Evolutionary conservation across 441 rosid species (phyloP).

Genomic region (Viola pubescens): DNA sequence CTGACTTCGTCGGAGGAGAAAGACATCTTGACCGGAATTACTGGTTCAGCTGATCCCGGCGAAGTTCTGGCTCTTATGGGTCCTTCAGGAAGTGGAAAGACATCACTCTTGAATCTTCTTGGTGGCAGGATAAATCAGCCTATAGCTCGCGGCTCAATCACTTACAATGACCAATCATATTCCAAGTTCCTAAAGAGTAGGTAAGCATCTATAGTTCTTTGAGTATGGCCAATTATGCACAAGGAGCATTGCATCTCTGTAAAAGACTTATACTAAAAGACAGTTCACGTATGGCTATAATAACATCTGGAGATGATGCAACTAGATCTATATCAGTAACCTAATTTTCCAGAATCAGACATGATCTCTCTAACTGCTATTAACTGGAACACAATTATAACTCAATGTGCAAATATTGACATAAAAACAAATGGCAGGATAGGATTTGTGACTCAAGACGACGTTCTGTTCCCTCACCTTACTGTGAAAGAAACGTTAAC

Average conservation of each 20-base stretch:
- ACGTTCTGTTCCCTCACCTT: slow-evolving; percentile 90
- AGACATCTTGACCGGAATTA: slow-evolving; percentile 70
- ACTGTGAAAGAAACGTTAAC: slow-evolving; percentile 89
- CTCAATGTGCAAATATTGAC: neutral
- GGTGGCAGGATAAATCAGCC: slow-evolving; percentile 60
- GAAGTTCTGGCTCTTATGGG: slow-evolving; percentile 98
- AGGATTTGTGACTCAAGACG: slow-evolving; percentile 98
- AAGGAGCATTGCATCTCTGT: neutral
- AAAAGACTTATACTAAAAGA: too few relatives aligned
- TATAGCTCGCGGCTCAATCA: slow-evolving; percentile 51
- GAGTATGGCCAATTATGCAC: neutral
- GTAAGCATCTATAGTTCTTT: slow-evolving; percentile 26
- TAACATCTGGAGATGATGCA: too few relatives aligned
- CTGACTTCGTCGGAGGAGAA: slow-evolving; percentile 48
- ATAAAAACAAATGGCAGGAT: slow-evolving; percentile 46
- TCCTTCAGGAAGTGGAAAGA: slow-evolving; percentile 98
- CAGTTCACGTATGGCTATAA: too few relatives aligned
- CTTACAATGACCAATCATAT: slow-evolving; percentile 74
- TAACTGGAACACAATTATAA: neutral
- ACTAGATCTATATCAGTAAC: too few relatives aligned
- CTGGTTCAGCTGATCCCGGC: slow-evolving; percentile 75
- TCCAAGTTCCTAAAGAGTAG: slow-evolving; percentile 81
- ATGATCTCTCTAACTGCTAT: too few relatives aligned
- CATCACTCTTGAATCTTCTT: slow-evolving; percentile 70
- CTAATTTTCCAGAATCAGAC: too few relatives aligned